phyloP scores from a whole-genome alignment of 2,329 filamentous ascomycete genomes.

The Penicillium freii region DNA sequence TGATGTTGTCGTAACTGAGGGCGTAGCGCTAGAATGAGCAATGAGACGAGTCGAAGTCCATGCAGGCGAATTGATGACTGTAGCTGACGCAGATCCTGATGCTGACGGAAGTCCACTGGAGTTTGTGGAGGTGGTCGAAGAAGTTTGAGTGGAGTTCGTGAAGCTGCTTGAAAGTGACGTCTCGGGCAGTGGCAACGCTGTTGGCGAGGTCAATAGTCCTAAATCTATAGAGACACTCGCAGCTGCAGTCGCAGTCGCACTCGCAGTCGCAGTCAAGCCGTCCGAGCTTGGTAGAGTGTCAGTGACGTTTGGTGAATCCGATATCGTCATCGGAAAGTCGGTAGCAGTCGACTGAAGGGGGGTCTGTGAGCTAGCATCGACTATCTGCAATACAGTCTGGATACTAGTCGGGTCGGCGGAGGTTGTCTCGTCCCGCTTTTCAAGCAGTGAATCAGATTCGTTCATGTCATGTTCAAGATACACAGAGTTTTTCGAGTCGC shows the following conservation, averaged over 20 bases:
- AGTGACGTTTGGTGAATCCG: constrained; percentile 11
- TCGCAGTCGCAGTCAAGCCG: background rate
- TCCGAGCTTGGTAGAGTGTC: constrained; percentile 8
- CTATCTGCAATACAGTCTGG: constrained; percentile 20
- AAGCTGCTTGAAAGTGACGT: background rate
- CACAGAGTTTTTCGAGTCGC: constrained; percentile 10
- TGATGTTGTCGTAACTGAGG: background rate
- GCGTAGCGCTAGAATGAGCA: background rate
- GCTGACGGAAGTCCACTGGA: constrained; percentile 7
- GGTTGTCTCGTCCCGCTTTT: constrained; percentile 18
- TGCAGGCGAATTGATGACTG: constrained; percentile 9
- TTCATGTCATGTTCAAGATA: constrained; percentile 5
- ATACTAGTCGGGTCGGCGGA: constrained; percentile 6
- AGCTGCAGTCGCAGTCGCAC: background rate
- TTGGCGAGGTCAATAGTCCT: constrained; percentile 2
- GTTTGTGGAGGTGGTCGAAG: constrained; percentile 6
- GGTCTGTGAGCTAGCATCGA: constrained; percentile 20
- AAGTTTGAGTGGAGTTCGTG: constrained; percentile 1
- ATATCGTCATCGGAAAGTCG: constrained; percentile 17
- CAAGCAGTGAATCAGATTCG: background rate
- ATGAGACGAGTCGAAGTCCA: constrained; percentile 16
- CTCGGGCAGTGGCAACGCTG: background rate
- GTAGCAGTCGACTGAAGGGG: constrained; percentile 13
- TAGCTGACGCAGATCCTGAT: constrained; percentile 4
- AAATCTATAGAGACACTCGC: constrained; percentile 2